phyloP scores from a whole-genome alignment of 1,139 yeast genomes.

The Suhomyces kunorum region DNA sequence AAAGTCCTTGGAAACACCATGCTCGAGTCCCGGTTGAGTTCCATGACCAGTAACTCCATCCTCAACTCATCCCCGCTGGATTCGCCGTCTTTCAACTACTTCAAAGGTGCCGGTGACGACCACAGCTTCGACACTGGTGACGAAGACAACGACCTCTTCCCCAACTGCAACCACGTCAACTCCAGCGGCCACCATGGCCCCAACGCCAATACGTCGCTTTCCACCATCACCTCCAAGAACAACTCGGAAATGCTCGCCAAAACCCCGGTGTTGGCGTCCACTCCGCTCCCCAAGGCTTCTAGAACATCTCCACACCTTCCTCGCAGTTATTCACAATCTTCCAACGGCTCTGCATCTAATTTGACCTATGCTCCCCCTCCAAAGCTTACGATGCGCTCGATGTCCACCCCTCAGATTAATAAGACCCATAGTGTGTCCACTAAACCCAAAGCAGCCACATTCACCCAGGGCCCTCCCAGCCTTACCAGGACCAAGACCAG shows the following conservation, averaged over 20 bases:
- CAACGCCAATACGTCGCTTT: constrained; percentile 21
- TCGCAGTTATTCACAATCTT: constrained; percentile 5
- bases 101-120: constrained; percentile 10
- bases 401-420: constrained; percentile 8
- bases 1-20: constrained; percentile 6
- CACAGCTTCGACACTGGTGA: constrained; percentile 15
- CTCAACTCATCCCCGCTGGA: constrained; percentile 26
- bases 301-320: constrained; percentile 1
- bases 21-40: constrained; percentile 41
- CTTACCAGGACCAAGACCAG: constrained; percentile 36
- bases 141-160: constrained; percentile 13
- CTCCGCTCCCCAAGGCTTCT: constrained; percentile 1
- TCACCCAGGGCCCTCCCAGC: constrained; percentile 4
- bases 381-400: constrained; percentile 2
- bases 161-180: constrained; percentile 4
- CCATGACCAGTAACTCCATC: constrained; percentile 38
- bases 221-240: constrained; percentile 27
- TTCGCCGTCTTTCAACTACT: constrained; percentile 22
- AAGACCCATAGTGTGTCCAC: not conserved
- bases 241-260: constrained; percentile 7
- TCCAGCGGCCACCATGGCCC: not conserved
- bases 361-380: constrained; percentile 8
- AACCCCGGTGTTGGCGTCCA: not conserved
- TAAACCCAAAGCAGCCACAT: constrained; percentile 8
- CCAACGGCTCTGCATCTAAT: constrained; percentile 8